Percentiles rank a stretch among this genome's conserved stretches.
Conservation (phyloP, 2,329 filamentous ascomycete species). For the Cordyceps militaris region DNA sequence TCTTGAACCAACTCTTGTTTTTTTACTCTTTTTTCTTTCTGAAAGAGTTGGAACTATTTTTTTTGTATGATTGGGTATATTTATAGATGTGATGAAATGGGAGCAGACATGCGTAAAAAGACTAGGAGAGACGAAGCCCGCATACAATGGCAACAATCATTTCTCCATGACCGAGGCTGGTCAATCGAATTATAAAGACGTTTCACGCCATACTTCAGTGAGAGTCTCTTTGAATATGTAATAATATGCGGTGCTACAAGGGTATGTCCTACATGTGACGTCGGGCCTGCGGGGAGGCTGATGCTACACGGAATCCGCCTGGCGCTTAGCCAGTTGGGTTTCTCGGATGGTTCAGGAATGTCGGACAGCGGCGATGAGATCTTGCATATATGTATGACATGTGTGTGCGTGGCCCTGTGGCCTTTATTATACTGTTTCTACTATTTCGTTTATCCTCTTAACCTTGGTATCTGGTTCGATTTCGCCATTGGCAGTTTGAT, state of each 20-base stretch:
- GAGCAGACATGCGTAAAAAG: conserved; percentile 1
- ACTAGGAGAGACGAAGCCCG: not conserved
- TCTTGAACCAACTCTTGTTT: conserved; percentile 1
- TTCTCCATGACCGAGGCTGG: not conserved
- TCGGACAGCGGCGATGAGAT: not conserved
- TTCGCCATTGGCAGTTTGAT: too few relatives aligned
- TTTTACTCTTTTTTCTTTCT: not conserved
- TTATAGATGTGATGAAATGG: conserved; percentile 9
- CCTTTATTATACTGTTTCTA: not conserved
- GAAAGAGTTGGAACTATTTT: not conserved
- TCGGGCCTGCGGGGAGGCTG: too few relatives aligned
- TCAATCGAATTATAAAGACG: not conserved
- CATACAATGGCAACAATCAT: not conserved
- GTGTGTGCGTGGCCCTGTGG: not conserved
- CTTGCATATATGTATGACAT: not conserved
- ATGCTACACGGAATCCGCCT: too few relatives aligned
- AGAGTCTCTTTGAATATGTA: not conserved
- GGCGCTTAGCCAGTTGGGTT: too few relatives aligned
- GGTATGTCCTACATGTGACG: too few relatives aligned
- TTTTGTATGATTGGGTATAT: conserved; percentile 7
- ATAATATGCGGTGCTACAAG: too few relatives aligned
- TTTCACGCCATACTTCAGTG: not conserved
- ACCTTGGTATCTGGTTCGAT: too few relatives aligned
- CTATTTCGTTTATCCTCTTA: not conserved
- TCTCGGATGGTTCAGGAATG: not conserved